phyloP scores from a whole-genome alignment of 2,329 filamentous ascomycete species.

The Trichoderma arundinaceum region DNA sequence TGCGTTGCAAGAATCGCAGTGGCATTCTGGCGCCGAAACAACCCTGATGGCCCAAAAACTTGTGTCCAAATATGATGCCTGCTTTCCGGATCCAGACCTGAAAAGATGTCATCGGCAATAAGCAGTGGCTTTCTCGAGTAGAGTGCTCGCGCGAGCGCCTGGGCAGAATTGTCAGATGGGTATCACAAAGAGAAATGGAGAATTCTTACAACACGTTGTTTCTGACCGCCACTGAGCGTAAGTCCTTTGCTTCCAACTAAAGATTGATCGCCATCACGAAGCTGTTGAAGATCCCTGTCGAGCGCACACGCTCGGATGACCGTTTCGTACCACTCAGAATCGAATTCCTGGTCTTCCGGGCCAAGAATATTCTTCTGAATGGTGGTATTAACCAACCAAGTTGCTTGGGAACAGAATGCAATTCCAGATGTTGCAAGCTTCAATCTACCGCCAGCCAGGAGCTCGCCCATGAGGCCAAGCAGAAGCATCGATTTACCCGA shows the following conservation, averaged over 20 bases:
- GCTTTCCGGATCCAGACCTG: conserved; percentile 50
- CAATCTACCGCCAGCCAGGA: too few species aligned
- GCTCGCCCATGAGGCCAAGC: too few species aligned
- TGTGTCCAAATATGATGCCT: conserved; percentile 48
- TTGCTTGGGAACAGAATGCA: conserved; percentile 43
- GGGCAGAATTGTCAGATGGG: background rate
- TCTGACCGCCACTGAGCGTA: conserved; percentile 48
- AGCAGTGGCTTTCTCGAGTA: conserved; percentile 45
- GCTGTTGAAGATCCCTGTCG: conserved; percentile 37
- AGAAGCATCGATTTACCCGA: too few species aligned
- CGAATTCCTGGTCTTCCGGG: conserved; percentile 28
- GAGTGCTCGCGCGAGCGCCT: conserved; percentile 48
- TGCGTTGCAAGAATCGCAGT: conserved; percentile 49
- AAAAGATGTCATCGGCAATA: conserved; percentile 52
- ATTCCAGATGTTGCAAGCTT: background rate
- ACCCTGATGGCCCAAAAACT: conserved; percentile 48
- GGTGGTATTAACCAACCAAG: conserved; percentile 42
- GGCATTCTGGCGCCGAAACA: conserved; percentile 45
- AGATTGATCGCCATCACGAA: conserved; percentile 44
- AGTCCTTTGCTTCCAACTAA: conserved; percentile 46
- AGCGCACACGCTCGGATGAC: conserved; percentile 42
- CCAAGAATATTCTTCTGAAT: conserved; percentile 44
- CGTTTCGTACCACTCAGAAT: conserved; percentile 38
- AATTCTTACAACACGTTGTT: conserved; percentile 38
- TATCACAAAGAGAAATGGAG: background rate